Conservation (phyloP, 352 stramenopile species). For the Phytophthora ohioensis region DNA sequence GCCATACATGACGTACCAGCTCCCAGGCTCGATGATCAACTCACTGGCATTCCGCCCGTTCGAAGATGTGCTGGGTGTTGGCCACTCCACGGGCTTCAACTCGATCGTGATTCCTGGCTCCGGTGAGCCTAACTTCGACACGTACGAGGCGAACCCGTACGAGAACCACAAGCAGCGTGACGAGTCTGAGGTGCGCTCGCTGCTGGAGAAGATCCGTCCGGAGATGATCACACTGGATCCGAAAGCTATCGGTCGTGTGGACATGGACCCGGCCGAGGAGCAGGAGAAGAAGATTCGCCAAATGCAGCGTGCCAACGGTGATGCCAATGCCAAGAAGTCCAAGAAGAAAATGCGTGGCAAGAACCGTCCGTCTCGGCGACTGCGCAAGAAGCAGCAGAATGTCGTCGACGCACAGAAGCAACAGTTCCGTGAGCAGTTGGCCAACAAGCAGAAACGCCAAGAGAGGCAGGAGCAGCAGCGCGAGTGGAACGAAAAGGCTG, state of each 20-base stretch:
- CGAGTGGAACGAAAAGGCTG: slow-evolving; percentile 82
- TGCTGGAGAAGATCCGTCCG: slow-evolving; percentile 98
- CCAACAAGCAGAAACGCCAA: slow-evolving; percentile 78
- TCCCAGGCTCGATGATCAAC: slow-evolving; percentile 86
- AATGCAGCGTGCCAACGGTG: slow-evolving; percentile 82
- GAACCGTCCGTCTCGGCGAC: slow-evolving; percentile 96
- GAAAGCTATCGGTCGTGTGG: slow-evolving; percentile 93
- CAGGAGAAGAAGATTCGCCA: slow-evolving; percentile 84
- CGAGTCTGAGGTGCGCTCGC: slow-evolving; percentile 95
- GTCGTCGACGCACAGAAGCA: slow-evolving; percentile 96
- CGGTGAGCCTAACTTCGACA: slow-evolving; percentile 98
- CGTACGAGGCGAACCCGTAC: slow-evolving; percentile 98
- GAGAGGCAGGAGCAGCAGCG: slow-evolving; percentile 77
- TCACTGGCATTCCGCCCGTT: slow-evolving; percentile 97
- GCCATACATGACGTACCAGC: slow-evolving; percentile 93
- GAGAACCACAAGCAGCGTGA: slow-evolving; percentile 96
- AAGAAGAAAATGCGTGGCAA: slow-evolving; percentile 98
- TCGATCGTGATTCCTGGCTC: slow-evolving; percentile 95
- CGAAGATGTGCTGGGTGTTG: slow-evolving; percentile 97
- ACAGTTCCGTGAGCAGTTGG: slow-evolving; percentile 90
- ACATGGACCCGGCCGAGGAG: slow-evolving; percentile 90
- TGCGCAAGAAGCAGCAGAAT: slow-evolving; percentile 98
- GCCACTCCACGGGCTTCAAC: slow-evolving; percentile 88
- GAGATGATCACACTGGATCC: slow-evolving; percentile 99
- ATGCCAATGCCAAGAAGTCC: slow-evolving; percentile 59